Evolutionary conservation across 2,329 filamentous ascomycete species (phyloP).

Genomic region (Apiospora koreana): DNA sequence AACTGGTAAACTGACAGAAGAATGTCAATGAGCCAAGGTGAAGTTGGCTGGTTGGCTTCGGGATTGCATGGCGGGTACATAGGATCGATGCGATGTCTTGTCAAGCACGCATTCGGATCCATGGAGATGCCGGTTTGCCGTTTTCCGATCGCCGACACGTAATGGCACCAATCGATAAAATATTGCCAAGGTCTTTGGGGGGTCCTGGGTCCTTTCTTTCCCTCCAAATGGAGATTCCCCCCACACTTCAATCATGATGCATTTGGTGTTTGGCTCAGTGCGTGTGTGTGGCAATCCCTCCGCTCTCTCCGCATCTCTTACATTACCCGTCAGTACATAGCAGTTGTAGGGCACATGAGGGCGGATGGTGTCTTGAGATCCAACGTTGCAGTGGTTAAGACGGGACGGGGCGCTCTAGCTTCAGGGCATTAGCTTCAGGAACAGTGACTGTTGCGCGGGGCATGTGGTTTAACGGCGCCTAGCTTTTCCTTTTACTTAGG

Average conservation of each 20-base stretch:
- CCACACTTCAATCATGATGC: neutral
- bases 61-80: neutral
- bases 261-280: too few relatives aligned
- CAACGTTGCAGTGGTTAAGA: neutral
- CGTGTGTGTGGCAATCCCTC: neutral
- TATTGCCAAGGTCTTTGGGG: neutral
- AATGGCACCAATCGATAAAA: neutral
- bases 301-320: neutral
- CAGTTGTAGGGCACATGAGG: neutral
- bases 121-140: neutral
- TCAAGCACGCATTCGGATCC: neutral
- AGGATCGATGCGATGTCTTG: neutral
- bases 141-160: neutral
- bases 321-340: neutral
- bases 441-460: too few relatives aligned
- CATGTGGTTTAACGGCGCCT: too few relatives aligned
- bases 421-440: too few relatives aligned
- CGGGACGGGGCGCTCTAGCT: neutral
- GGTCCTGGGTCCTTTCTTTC: neutral
- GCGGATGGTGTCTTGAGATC: neutral
- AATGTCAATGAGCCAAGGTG: neutral
- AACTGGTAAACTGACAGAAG: neutral
- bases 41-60: neutral
- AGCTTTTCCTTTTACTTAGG: too few relatives aligned
- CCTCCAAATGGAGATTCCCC: neutral